Conservation (phyloP, 345 rosid genomes). For the Draba incana region DNA sequence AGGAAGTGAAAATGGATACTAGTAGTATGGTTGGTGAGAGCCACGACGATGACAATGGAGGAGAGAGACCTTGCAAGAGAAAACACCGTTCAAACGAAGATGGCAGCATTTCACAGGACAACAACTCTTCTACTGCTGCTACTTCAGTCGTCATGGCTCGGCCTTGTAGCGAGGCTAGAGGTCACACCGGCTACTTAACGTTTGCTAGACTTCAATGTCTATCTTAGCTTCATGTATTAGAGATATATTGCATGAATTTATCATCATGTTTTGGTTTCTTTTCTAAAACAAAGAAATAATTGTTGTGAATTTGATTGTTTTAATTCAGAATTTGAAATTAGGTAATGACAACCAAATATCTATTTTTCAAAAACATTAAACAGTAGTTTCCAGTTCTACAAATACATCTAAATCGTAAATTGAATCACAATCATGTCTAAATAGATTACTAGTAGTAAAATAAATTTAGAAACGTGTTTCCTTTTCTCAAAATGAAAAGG, state of each 20-base stretch:
- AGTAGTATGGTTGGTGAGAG: conserved; percentile 21
- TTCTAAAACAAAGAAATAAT: not conserved
- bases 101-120: conserved; percentile 30
- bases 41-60: conserved; percentile 43
- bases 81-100: conserved; percentile 57
- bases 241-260: not conserved
- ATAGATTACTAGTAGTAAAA: not conserved
- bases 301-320: conserved; percentile 19
- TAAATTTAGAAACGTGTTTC: conserved; percentile 28
- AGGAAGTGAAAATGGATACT: conserved; percentile 57
- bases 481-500: conserved; percentile 6
- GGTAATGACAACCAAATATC: conserved; percentile 5
- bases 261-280: not conserved
- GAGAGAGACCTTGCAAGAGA: conserved; percentile 70
- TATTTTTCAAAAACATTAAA: not conserved
- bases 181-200: conserved; percentile 95
- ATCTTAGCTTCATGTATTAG: conserved; percentile 14
- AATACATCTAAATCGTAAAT: not conserved
- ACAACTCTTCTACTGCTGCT: conserved; percentile 37
- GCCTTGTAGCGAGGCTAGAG: conserved; percentile 80
- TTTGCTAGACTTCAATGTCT: conserved; percentile 81
- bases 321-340: conserved; percentile 3
- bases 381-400: not conserved
- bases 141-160: conserved; percentile 61
- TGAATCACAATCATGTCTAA: not conserved